These are phyloP conservation scores for Bimuria novae-zelandiae DNA, from an alignment of 2,329 filamentous ascomycete genomes.

Conservation along the genomic window DNA sequence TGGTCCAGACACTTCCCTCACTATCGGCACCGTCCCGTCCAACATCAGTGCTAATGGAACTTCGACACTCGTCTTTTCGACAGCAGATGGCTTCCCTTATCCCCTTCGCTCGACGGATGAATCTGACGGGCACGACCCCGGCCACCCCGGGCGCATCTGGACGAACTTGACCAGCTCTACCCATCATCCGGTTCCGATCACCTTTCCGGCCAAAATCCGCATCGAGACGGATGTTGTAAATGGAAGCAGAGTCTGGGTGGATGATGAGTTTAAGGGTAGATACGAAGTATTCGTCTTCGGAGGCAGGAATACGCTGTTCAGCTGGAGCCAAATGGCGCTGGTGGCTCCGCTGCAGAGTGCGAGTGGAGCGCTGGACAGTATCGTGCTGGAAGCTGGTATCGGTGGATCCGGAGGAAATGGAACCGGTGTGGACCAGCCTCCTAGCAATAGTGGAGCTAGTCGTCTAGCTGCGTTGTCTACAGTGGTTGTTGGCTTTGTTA, in stretches of 20 bases:
- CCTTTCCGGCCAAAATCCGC: constrained; percentile 41
- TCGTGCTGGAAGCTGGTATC: constrained; percentile 19
- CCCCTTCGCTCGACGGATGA: constrained; percentile 54
- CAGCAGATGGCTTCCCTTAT: constrained; percentile 48
- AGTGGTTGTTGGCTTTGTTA: not conserved
- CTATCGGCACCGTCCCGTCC: constrained; percentile 31
- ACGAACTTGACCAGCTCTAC: constrained; percentile 53
- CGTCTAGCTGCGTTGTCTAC: not conserved
- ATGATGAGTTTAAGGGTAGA: constrained; percentile 53
- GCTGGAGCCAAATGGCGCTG: constrained; percentile 63
- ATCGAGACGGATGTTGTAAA: constrained; percentile 53
- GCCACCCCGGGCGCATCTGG: constrained; percentile 59
- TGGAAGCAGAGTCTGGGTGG: constrained; percentile 56
- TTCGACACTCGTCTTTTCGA: constrained; percentile 50
- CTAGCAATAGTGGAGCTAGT: constrained; percentile 1
- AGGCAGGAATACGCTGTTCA: constrained; percentile 56
- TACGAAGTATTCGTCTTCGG: constrained; percentile 62
- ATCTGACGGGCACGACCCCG: constrained; percentile 52
- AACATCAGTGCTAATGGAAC: constrained; percentile 24
- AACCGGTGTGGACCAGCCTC: not conserved
- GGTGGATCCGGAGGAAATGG: constrained; percentile 15
- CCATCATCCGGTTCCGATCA: constrained; percentile 49
- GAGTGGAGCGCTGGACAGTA: constrained; percentile 33
- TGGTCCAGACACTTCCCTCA: constrained; percentile 51
- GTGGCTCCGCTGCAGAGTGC: constrained; percentile 54